Conservation (phyloP, 345 rosid species). For the Atalantia buxifolia region DNA sequence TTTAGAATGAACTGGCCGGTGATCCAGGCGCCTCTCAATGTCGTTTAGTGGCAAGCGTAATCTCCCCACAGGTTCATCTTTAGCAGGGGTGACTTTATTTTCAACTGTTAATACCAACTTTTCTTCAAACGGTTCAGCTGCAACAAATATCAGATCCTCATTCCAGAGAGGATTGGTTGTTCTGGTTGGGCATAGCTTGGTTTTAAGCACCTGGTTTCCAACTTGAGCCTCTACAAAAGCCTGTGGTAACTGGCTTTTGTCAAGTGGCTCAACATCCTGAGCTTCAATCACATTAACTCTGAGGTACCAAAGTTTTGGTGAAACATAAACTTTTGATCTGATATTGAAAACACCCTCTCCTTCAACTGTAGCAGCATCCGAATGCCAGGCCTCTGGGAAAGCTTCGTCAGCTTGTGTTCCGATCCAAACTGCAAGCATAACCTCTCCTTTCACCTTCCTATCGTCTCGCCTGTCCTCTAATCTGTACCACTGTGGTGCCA, state of each 20-base stretch:
- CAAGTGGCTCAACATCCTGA: slow-evolving; percentile 74
- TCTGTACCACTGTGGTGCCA: slow-evolving; percentile 94
- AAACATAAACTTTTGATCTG: slow-evolving; percentile 85
- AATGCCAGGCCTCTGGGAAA: slow-evolving; percentile 92
- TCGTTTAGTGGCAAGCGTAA: slow-evolving; percentile 45
- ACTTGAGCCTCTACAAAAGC: slow-evolving; percentile 74
- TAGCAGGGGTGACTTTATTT: slow-evolving; percentile 49
- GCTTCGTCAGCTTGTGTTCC: slow-evolving; percentile 98
- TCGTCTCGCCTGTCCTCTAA: slow-evolving; percentile 60
- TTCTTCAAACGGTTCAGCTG: slow-evolving; percentile 93
- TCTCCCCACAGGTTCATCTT: slow-evolving; percentile 78
- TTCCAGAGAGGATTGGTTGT: slow-evolving; percentile 79
- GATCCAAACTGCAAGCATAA: slow-evolving; percentile 96
- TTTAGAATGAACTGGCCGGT: slow-evolving; percentile 66
- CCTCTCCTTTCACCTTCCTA: slow-evolving; percentile 62
- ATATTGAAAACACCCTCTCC: slow-evolving; percentile 76
- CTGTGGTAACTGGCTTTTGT: slow-evolving; percentile 63
- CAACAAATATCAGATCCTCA: slow-evolving; percentile 87
- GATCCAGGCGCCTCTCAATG: slow-evolving; percentile 80
- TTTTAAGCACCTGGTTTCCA: slow-evolving; percentile 76
- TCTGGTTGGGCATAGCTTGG: slow-evolving; percentile 54
- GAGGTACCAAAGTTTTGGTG: slow-evolving; percentile 87
- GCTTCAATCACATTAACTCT: slow-evolving; percentile 89
- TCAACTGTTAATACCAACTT: slow-evolving; percentile 62
- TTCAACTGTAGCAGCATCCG: slow-evolving; percentile 71